These are phyloP conservation scores for Sarocladiaceae sp. DNA, from an alignment of 2,329 filamentous ascomycete genomes.

Conservation along the genomic window DNA sequence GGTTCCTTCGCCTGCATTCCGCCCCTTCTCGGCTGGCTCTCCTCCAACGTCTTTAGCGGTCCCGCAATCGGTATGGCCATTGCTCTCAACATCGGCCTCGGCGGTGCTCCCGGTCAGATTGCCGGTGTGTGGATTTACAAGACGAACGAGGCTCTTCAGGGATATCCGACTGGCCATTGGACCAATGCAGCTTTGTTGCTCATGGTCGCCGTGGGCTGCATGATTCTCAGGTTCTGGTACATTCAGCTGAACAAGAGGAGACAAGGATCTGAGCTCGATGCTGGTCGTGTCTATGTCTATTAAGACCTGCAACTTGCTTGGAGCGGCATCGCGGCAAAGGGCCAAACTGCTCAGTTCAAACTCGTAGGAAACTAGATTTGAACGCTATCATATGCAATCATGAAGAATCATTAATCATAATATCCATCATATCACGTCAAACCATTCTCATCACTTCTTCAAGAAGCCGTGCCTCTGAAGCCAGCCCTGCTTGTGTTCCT, in stretches of 20 bases:
- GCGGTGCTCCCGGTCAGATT: constrained; percentile 58
- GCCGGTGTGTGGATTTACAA: constrained; percentile 69
- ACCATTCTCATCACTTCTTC: constrained; percentile 16
- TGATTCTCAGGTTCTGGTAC: constrained; percentile 49
- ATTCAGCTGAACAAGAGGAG: constrained; percentile 5
- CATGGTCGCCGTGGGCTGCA: constrained; percentile 48
- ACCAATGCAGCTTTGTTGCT: constrained; percentile 53
- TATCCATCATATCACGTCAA: background rate
- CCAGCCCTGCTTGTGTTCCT: constrained; percentile 22
- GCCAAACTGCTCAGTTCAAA: too few species aligned
- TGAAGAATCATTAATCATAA: constrained; percentile 5
- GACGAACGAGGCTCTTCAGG: constrained; percentile 46
- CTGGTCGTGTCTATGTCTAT: background rate
- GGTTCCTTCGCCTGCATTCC: constrained; percentile 62
- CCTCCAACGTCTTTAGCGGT: constrained; percentile 58
- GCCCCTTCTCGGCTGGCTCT: constrained; percentile 58
- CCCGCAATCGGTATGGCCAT: constrained; percentile 59
- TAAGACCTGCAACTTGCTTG: too few species aligned
- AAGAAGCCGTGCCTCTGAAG: constrained; percentile 20
- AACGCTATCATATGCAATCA: background rate
- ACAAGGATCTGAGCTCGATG: background rate
- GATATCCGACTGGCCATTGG: constrained; percentile 65
- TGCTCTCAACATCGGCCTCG: constrained; percentile 57
- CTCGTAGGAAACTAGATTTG: too few species aligned
- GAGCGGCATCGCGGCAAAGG: too few species aligned